Conservation (phyloP, 306 rosid genomes). For the Dicorynia guianensis region DNA sequence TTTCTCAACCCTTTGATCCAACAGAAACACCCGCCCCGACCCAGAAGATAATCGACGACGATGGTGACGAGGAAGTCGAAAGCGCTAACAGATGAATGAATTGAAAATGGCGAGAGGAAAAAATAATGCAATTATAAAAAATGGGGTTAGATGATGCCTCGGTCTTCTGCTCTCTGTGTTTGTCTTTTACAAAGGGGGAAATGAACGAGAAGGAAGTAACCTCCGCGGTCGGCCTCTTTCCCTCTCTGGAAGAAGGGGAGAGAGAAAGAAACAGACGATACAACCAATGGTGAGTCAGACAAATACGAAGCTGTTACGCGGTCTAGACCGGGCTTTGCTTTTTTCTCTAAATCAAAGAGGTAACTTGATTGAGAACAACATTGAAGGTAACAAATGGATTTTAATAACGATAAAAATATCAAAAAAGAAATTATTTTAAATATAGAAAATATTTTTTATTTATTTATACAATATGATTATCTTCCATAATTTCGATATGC, state of each 20-base stretch:
- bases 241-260: conserved; percentile 19
- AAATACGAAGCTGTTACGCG: conserved; percentile 27
- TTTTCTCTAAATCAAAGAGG: too few relatives aligned
- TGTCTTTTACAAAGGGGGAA: conserved; percentile 33
- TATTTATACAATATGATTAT: too few relatives aligned
- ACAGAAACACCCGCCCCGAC: not conserved
- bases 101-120: conserved; percentile 2
- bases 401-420: too few relatives aligned
- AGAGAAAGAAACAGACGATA: not conserved
- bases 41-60: conserved; percentile 5
- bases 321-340: not conserved
- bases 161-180: conserved; percentile 7
- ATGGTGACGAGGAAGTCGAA: not conserved
- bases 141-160: not conserved
- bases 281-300: conserved; percentile 18
- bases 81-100: not conserved
- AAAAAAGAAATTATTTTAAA: too few relatives aligned
- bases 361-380: too few relatives aligned
- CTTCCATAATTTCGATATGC: too few relatives aligned
- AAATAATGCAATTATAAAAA: not conserved
- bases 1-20: conserved; percentile 13
- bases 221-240: conserved; percentile 39
- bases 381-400: too few relatives aligned
- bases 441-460: too few relatives aligned
- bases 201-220: conserved; percentile 27